Evolutionary conservation across 164 flowering plant species (phyloP).

Genomic region (Stephania yunnanensis): DNA sequence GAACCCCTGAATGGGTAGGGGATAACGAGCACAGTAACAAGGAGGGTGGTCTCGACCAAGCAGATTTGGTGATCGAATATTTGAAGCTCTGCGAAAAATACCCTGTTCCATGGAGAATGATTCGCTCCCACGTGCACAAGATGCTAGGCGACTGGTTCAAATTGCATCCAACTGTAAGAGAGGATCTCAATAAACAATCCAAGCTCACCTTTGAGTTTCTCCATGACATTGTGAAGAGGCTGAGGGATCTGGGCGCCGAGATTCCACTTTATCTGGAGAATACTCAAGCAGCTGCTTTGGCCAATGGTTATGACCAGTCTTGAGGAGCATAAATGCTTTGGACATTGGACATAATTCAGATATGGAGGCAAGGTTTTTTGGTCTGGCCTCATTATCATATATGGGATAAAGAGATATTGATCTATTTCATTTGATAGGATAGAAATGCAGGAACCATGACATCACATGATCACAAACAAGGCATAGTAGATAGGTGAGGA

Average conservation of each 20-base stretch:
- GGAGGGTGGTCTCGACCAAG: constrained; percentile 60
- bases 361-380: not conserved
- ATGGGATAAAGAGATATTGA: not conserved
- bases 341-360: not conserved
- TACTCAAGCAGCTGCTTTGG: constrained; percentile 6
- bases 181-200: constrained; percentile 65
- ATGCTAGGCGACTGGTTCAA: constrained; percentile 93
- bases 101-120: constrained; percentile 97
- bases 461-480: not conserved
- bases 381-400: not conserved
- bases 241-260: constrained; percentile 47
- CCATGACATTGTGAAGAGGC: constrained; percentile 59
- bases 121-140: constrained; percentile 85
- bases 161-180: constrained; percentile 58
- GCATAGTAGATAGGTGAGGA: not conserved
- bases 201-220: constrained; percentile 82
- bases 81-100: constrained; percentile 77
- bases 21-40: constrained; percentile 25
- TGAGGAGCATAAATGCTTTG: constrained; percentile 3
- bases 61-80: constrained; percentile 66
- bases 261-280: constrained; percentile 58
- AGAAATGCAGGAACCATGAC: not conserved
- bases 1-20: constrained; percentile 63
- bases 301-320: constrained; percentile 19
- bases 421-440: not conserved